Evolutionary conservation across 352 stramenopile species (phyloP), one percentile per base, ranked within the genome.

Genomic region (Globisporangium ultimum): DNA sequence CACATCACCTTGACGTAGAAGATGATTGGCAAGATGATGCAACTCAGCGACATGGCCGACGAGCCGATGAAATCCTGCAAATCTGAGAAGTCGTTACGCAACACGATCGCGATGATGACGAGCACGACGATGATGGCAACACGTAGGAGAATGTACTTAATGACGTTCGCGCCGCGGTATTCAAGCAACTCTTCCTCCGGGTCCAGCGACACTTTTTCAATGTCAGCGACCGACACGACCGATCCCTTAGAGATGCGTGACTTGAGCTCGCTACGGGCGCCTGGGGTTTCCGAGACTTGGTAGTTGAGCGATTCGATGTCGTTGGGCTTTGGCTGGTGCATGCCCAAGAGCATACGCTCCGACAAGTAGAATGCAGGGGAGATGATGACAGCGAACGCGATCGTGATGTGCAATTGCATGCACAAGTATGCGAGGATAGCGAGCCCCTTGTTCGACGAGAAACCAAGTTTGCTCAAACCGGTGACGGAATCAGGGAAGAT

Each of bases 341-440:
- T 70, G 22, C 69, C 69, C 21, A 80, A 49, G 10, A 77, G 34
- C 36, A 77, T 64, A 34, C 72, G 68, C 55, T 80, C 72, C 13
- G 68, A 63, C 20, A 78, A 66, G 64, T 69, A 80, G 38, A 80
- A 71, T 0, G 68, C 71, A 32, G 71, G 71, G 41, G 67, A 67
- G 13, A 77, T 36, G 34, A 80, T 64, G 42, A 77, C 69, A 14
- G 65, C 61, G 46, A 77, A 80, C 22, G 65, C 71, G 48, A 80
- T 76, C 18, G 68, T 72, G 38, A 80, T 74, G 62, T 80, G 71
- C 40, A 77, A 62, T 41, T 80, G 72, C 72, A 80, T 80, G 58
- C 63, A 71, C 17, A 80, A 15, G 28, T 55, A 66, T 6, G 65
- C 60, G 22, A 71, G 34, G 15, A 65, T 22, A 42, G 64, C 56